Base-by-base conservation (phyloP, 2,329 filamentous ascomycete species). In the Dothideomycetes sp. region DNA sequence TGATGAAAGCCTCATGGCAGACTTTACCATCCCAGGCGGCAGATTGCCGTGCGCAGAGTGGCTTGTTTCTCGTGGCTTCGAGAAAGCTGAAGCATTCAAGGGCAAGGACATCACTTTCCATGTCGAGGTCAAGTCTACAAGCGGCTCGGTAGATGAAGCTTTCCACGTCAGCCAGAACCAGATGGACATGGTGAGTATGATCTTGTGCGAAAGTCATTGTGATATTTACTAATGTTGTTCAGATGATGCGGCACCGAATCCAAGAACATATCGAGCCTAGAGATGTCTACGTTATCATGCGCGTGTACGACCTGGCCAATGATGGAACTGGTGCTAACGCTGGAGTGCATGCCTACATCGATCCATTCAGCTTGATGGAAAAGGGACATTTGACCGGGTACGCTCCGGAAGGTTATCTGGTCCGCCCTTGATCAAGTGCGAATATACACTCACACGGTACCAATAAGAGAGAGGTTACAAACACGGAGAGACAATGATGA, bases 111-210 rank as follows among this genome's bases (percentile, higher is more conserved):
- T 50, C 41, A 48, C 44, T 2, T 50, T 46, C 34, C 41, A 35
- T 22, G 34, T 49, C 13, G 48, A 50, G 22, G 41, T 46, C 27
- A 47, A 50, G 25, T 15, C 46, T n/a, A 47, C 45, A 9, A 39
- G 31, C 5, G 44, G 41, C 5, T 15, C 24, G 7, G 24, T 8
- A 3, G 20, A 39, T 17, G 48, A 48, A 20, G 29, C 41, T 10
- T 50, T 50, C 28, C 23, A 32, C 17, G 35, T 50, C 31, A 42
- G 39, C 27, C 41, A 44, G 23, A 46, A 47, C 18, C 42, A 49
- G 25, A 10, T 47, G 8, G 33, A 45, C 7, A 43, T 43, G 41
- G 41, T 43, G 23, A 38, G 28, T 22, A 34, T 11, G 3, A 4
- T n/a, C 13, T 16, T 30, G 27, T 4, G 2, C 13, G 7, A 18